These are phyloP conservation scores for Lipomyces lipofer DNA, from an alignment of 805 yeast species.

Conservation along the genomic window DNA sequence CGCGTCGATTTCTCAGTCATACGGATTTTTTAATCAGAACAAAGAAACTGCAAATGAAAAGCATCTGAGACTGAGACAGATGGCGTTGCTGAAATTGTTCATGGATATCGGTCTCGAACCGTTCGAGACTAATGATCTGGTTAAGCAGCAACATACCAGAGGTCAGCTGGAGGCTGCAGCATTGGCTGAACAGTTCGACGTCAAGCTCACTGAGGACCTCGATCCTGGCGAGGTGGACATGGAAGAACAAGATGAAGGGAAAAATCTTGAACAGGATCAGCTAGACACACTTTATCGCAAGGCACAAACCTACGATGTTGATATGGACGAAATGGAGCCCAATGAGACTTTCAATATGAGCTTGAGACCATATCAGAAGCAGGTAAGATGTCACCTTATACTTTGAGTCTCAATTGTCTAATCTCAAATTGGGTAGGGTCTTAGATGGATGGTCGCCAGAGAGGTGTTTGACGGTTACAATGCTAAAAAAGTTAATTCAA, in stretches of 20 bases:
- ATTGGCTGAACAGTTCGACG: slow-evolving; percentile 27
- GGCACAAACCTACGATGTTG: slow-evolving; percentile 63
- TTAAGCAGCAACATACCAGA: slow-evolving; percentile 8
- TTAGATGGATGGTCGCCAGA: slow-evolving; percentile 40
- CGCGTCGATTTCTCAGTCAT: background rate
- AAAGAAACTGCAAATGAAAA: slow-evolving; percentile 58
- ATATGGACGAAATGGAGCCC: slow-evolving; percentile 62
- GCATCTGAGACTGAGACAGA: slow-evolving; percentile 53
- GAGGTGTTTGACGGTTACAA: slow-evolving; percentile 35
- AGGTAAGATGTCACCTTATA: slow-evolving; percentile 42
- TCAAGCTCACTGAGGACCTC: slow-evolving; percentile 14
- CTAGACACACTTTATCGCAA: slow-evolving; percentile 70
- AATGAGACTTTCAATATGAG: slow-evolving; percentile 56
- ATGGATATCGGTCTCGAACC: slow-evolving; percentile 45
- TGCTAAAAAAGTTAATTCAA: slow-evolving; percentile 49
- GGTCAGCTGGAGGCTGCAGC: slow-evolving; percentile 27
- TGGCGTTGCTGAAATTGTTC: slow-evolving; percentile 57
- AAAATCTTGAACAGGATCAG: slow-evolving; percentile 61
- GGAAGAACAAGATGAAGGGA: slow-evolving; percentile 36
- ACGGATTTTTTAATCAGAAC: slow-evolving; percentile 34
- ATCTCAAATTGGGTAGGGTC: slow-evolving; percentile 70
- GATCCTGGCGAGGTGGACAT: slow-evolving; percentile 33
- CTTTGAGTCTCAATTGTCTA: slow-evolving; percentile 74
- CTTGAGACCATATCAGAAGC: slow-evolving; percentile 76
- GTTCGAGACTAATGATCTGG: slow-evolving; percentile 17